A percentile compares a stretch with the other conserved stretches of the same genome.
Evolutionary conservation across 106 monocot species (phyloP).

Genomic region (Dactylorhiza incarnata): DNA sequence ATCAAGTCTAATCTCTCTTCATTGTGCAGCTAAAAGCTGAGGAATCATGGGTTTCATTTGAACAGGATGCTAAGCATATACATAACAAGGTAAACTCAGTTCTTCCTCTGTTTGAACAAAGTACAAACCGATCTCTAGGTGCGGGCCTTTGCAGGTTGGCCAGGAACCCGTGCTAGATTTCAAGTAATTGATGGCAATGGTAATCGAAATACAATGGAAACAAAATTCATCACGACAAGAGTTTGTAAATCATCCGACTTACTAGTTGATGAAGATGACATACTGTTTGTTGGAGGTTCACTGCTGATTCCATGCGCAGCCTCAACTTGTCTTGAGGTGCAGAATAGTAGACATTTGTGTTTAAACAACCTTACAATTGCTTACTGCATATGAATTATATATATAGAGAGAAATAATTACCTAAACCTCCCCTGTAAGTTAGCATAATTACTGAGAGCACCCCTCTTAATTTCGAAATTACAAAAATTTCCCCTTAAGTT

Average conservation of each 20-base stretch:
- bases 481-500: too few species aligned
- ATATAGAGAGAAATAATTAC: too few species aligned
- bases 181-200: constrained; percentile 33
- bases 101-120: constrained; percentile 3
- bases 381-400: neutral
- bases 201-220: constrained; percentile 30
- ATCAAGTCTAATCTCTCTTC: neutral
- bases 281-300: constrained; percentile 41
- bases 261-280: constrained; percentile 41
- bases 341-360: neutral
- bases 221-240: constrained; percentile 82
- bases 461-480: too few species aligned
- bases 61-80: constrained; percentile 54
- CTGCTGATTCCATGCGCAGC: constrained; percentile 69
- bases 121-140: constrained; percentile 57
- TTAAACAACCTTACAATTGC: neutral
- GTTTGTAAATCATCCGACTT: constrained; percentile 12
- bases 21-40: constrained; percentile 47
- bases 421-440: too few species aligned
- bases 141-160: constrained; percentile 98
- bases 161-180: constrained; percentile 76
- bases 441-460: too few species aligned
- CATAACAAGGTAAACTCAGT: constrained; percentile 70
- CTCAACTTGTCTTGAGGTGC: constrained; percentile 71
- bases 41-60: constrained; percentile 78